phyloP scores from a whole-genome alignment of 2,329 filamentous ascomycete species.

The Botryosphaeria agaves region DNA sequence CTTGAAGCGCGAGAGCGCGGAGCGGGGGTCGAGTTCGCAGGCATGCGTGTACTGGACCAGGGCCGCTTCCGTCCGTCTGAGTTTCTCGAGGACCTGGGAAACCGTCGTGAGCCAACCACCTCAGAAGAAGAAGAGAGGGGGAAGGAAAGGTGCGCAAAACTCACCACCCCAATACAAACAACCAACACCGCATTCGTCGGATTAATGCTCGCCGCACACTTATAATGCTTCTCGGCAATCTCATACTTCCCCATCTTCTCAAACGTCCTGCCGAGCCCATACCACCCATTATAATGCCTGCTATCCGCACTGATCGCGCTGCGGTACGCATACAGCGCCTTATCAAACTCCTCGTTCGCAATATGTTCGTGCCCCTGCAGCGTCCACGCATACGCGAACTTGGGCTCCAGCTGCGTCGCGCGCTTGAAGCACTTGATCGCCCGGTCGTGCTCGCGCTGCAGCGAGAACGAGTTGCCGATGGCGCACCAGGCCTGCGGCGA shows the following conservation, averaged over 20 bases:
- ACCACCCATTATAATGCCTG: slow-evolving; percentile 97
- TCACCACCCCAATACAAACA: slow-evolving; percentile 76
- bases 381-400: slow-evolving; percentile 90
- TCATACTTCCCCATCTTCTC: slow-evolving; percentile 35
- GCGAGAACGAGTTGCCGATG: slow-evolving; percentile 84
- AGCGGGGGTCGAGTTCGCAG: slow-evolving; percentile 63
- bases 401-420: slow-evolving; percentile 75
- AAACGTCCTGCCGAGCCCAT: slow-evolving; percentile 61
- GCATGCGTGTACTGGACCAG: slow-evolving; percentile 70
- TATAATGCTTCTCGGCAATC: slow-evolving; percentile 81
- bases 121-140: not conserved
- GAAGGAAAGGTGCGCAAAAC: slow-evolving; percentile 4
- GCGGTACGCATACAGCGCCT: slow-evolving; percentile 75
- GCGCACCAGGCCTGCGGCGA: slow-evolving; percentile 95
- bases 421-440: slow-evolving; percentile 88
- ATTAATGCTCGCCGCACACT: slow-evolving; percentile 75
- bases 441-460: slow-evolving; percentile 84
- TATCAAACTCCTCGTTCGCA: slow-evolving; percentile 92
- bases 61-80: slow-evolving; percentile 64
- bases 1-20: slow-evolving; percentile 76
- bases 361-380: slow-evolving; percentile 93
- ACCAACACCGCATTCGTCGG: slow-evolving; percentile 85
- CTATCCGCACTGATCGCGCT: slow-evolving; percentile 71
- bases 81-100: slow-evolving; percentile 50
- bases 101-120: not conserved